Conservation (phyloP, 768 basidiomycete genomes). For the Trichaptum fuscoviolaceum region DNA sequence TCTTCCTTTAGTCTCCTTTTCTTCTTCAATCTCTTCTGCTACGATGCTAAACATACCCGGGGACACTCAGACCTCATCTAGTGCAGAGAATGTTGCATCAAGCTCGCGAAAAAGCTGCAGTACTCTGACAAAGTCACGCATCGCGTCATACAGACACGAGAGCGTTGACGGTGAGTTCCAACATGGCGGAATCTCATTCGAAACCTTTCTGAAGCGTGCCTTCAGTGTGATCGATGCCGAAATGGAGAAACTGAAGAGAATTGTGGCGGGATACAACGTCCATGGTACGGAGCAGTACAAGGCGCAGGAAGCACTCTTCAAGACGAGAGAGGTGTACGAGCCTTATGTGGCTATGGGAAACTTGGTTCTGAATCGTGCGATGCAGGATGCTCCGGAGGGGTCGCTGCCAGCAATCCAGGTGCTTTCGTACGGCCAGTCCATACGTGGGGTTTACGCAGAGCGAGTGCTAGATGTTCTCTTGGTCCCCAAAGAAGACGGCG, state of each 20-base stretch:
- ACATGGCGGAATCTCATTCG: not conserved
- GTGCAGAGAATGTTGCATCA: too few relatives aligned
- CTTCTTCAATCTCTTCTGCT: too few relatives aligned
- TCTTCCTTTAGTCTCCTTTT: too few relatives aligned
- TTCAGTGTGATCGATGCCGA: not conserved
- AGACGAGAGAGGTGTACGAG: not conserved
- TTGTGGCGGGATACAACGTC: not conserved
- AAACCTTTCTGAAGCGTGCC: not conserved
- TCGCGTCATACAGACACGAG: too few relatives aligned
- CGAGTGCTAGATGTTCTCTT: not conserved
- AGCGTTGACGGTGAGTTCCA: too few relatives aligned
- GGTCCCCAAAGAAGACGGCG: not conserved
- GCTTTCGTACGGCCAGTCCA: not conserved
- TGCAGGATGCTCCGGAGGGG: not conserved
- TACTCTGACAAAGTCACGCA: too few relatives aligned
- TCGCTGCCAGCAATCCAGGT: not conserved
- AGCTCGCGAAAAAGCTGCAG: too few relatives aligned
- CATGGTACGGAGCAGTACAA: not conserved
- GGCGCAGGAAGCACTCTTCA: not conserved
- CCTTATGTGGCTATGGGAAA: not conserved
- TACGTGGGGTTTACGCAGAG: not conserved
- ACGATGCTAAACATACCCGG: too few relatives aligned
- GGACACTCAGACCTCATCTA: too few relatives aligned
- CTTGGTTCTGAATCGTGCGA: not conserved
- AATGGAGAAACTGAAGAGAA: not conserved